Evolutionary conservation across 257 asterid species (phyloP).

Genomic region (Anisodus tanguticus): DNA sequence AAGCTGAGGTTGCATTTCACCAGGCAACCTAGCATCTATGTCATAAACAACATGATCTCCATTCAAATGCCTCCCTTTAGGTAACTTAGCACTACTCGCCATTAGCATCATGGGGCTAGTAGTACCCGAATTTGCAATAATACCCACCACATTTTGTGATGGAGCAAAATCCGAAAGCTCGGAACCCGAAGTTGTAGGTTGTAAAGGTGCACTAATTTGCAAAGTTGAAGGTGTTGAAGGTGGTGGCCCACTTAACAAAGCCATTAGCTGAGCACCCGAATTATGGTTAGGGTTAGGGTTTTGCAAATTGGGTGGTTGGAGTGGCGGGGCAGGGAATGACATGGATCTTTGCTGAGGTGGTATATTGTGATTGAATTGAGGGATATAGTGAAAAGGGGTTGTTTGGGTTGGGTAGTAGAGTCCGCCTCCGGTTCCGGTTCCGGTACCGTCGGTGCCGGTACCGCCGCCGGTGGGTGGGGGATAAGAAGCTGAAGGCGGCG

Average conservation of each 20-base stretch:
- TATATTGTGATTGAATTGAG: slow-evolving; percentile 32
- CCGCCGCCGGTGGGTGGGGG: slow-evolving; percentile 47
- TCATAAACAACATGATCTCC: slow-evolving; percentile 75
- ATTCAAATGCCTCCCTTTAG: slow-evolving; percentile 82
- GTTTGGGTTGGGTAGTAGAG: slow-evolving; percentile 58
- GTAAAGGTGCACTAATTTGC: slow-evolving; percentile 43
- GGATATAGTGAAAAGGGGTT: slow-evolving; percentile 50
- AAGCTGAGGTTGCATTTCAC: slow-evolving; percentile 95
- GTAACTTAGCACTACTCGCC: slow-evolving; percentile 77
- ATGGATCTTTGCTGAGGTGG: slow-evolving; percentile 74
- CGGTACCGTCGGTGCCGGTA: slow-evolving; percentile 38
- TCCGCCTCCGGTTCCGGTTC: slow-evolving; percentile 43
- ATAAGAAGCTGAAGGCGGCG: too few relatives aligned
- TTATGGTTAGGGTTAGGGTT: slow-evolving; percentile 31
- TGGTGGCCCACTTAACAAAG: slow-evolving; percentile 74
- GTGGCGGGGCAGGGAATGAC: slow-evolving; percentile 79
- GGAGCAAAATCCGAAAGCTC: slow-evolving; percentile 62
- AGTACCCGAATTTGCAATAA: slow-evolving; percentile 53
- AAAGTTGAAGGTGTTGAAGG: slow-evolving; percentile 46
- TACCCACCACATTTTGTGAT: slow-evolving; percentile 45
- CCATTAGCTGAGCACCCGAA: slow-evolving; percentile 83
- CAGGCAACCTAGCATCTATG: slow-evolving; percentile 75
- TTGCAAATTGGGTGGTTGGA: slow-evolving; percentile 50
- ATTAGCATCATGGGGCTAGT: slow-evolving; percentile 66
- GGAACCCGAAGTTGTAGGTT: slow-evolving; percentile 63